Percentiles rank a stretch among this genome's conserved stretches.
These are phyloP conservation scores for Solanum stenotomum DNA, from an alignment of 257 asterid species.

Conservation along the genomic window DNA sequence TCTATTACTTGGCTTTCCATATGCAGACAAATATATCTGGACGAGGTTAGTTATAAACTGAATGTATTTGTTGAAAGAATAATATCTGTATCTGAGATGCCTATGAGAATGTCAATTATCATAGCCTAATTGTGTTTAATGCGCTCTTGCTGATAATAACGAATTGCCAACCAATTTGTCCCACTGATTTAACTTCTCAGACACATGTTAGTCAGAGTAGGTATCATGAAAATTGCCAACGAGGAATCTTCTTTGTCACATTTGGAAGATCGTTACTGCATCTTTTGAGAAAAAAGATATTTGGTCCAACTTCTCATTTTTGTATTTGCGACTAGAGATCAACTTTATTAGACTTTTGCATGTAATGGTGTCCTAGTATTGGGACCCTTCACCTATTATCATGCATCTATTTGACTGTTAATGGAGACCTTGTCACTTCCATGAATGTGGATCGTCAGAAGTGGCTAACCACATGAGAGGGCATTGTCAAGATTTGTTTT, in stretches of 20 bases:
- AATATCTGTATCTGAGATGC: neutral
- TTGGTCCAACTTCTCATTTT: constrained; percentile 22
- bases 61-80: neutral
- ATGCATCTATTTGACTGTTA: constrained; percentile 27
- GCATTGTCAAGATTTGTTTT: constrained; percentile 14
- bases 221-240: constrained; percentile 32
- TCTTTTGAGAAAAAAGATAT: constrained; percentile 22
- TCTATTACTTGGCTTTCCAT: neutral
- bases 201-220: constrained; percentile 15
- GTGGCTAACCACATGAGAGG: constrained; percentile 31
- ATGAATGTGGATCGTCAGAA: constrained; percentile 44
- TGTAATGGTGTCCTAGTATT: constrained; percentile 30
- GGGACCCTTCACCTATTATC: constrained; percentile 35
- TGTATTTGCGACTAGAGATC: constrained; percentile 9
- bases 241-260: constrained; percentile 44
- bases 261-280: constrained; percentile 29
- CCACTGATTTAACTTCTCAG: constrained; percentile 17
- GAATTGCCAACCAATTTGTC: constrained; percentile 20
- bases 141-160: constrained; percentile 8
- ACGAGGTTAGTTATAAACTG: neutral
- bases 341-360: constrained; percentile 28
- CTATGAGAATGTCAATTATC: neutral
- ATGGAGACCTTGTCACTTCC: constrained; percentile 58
- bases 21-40: neutral
- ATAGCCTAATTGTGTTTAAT: neutral